Conservation (phyloP, 2,329 filamentous ascomycete genomes). For the Botrytis tulipae region DNA sequence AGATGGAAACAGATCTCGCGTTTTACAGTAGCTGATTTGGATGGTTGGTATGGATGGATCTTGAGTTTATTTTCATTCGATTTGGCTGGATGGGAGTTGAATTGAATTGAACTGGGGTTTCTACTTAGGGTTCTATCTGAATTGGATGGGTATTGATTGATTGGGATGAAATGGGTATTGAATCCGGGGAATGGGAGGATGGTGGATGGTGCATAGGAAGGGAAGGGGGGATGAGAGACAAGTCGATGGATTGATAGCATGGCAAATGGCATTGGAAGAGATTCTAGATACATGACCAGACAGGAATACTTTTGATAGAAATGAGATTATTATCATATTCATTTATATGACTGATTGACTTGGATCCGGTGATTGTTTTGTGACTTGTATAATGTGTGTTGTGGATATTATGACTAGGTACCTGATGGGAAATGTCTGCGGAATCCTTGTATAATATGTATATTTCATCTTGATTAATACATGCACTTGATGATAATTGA, state of each 20-base stretch:
- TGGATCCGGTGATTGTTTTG: not conserved
- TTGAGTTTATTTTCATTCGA: constrained; percentile 1
- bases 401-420: not conserved
- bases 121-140: not conserved
- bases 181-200: not conserved
- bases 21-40: constrained; percentile 11
- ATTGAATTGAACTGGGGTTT: not conserved
- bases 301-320: constrained; percentile 7
- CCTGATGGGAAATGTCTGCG: not conserved
- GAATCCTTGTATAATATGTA: not conserved
- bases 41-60: constrained; percentile 6
- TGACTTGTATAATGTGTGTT: not conserved
- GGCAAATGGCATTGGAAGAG: not conserved
- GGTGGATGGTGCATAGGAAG: not conserved
- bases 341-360: not conserved
- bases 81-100: constrained; percentile 7
- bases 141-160: constrained; percentile 1
- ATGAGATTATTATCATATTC: constrained; percentile 5
- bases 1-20: constrained; percentile 10
- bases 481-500: not conserved
- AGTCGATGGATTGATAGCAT: not conserved
- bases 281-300: not conserved
- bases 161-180: not conserved
- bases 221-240: not conserved
- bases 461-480: not conserved